Evolutionary conservation across 345 rosid species (phyloP), one percentile per base, ranked within the genome.

Genomic region (Populus davidiana): DNA sequence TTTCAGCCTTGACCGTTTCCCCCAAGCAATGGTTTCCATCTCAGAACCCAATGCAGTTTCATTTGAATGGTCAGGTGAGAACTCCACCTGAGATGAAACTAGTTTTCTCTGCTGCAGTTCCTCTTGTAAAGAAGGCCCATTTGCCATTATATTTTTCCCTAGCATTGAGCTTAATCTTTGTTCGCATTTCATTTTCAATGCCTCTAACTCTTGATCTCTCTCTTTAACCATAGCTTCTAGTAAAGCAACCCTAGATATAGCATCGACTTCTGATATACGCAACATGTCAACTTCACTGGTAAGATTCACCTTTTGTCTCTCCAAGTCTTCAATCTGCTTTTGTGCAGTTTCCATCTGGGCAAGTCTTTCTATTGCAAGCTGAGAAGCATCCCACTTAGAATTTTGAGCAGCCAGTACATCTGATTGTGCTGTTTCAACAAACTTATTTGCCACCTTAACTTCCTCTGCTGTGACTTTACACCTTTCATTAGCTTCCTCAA

Each of bases 1-100:
- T 69, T 86, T 86, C 52, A 72, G 78, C 70, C 77, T 88, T 59
- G 81, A 64, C 29, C 85, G 89, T 80, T 86, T 88, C 49, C 74
- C 77, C 6, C 52, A 72, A 21, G 82, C 62, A 29, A 6, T 14
- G 5, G 52, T 75, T 75, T 33, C 29, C 59, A 25, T 75, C 59
- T 17, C n/a, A 49, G 70, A 17, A 20, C 7, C 33, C 59, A 21
- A 6, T 6, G 62, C 29, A 21, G 29, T 11, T 67, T 75, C 75
- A 44, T 72, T 47, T 69, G 71, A 50, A 49, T 21, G 6, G 41
- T 43, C 56, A 21, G 78, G 67, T 25, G 67, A 29, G 41, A 23
- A 68, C 25, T 71, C 75, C 23, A 47, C 74, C 47, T 61, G 69
- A 38, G 59, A 71, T 16, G 33, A 31, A 36, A 74, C 21, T 5